Base-by-base conservation (phyloP, 1,284 basidiomycete species). In the Ceratorhiza oryzae-sativae region DNA sequence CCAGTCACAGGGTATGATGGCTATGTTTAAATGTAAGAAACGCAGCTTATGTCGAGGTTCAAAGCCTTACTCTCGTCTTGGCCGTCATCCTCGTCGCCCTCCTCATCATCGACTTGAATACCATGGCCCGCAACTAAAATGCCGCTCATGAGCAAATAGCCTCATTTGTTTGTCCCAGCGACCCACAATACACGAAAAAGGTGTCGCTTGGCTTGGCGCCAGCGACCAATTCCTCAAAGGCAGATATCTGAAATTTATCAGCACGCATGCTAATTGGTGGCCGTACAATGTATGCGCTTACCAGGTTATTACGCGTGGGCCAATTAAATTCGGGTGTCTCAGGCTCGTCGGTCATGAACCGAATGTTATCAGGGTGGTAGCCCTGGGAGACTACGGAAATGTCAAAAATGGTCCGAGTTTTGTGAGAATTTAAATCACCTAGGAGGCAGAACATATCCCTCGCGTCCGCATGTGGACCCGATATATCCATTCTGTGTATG, bases 91-190 rank as follows among this genome's bases (percentile, higher is more conserved):
- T 67, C 63, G 25, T 67, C 63, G 8, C 48, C 48, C 15, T 67
- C 25, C 12, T 23, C 10, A 23, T 67, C 63, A 6, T 53, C 23
- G 25, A 67, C 49, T 30, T 67, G 63, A 53, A 9, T 39, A 20
- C 63, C 63, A 55, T 67, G 63, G n/a, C 63, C 63, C 32, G 63
- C 63, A 55, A 53, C 63, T 67, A 45, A 18, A 8, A 42, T 10
- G 30, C 13, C 27, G 25, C 15, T 18, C 1, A 20, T 42, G 6
- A 30, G 23, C n/a, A 6, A 41, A 6, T 6, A 27, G 8, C 5
- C 2, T 15, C 10, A 55, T 23, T 3, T 18, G 10, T 45, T 5
- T 5, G 8, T 41, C 15, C 18, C 9, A 9, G 25, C 13, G 27
- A 27, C 63, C 41, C 27, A 67, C 63, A 67, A n/a, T 41, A 67